Percentiles rank a stretch among this genome's conserved stretches.
Conservation (phyloP, 1,284 basidiomycete species). For the Moesziomyces parantarcticus region DNA sequence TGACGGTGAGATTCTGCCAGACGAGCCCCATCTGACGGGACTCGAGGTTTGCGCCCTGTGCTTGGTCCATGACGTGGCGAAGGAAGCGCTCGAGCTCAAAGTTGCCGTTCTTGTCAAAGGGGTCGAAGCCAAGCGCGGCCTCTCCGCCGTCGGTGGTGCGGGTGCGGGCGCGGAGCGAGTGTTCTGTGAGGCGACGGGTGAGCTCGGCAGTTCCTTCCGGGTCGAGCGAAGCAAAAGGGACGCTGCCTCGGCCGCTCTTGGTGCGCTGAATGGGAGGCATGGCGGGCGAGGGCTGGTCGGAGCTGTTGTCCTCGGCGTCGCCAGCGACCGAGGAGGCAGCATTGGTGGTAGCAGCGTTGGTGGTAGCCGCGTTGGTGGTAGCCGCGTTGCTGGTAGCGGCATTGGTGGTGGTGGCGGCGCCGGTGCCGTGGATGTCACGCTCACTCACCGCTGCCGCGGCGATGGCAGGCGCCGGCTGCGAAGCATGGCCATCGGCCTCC, state of each 20-base stretch:
- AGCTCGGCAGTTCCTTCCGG: slow-evolving; percentile 47
- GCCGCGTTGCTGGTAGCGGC: slow-evolving; percentile 13
- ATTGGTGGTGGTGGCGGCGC: slow-evolving; percentile 3
- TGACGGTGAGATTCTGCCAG: slow-evolving; percentile 54
- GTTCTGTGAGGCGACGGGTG: slow-evolving; percentile 42
- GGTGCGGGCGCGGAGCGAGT: slow-evolving; percentile 20
- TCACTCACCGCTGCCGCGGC: neutral
- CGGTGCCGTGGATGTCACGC: neutral
- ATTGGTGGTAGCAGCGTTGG: slow-evolving; percentile 15
- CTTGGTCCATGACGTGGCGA: slow-evolving; percentile 53
- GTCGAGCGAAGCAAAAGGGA: slow-evolving; percentile 35
- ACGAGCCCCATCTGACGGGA: slow-evolving; percentile 53
- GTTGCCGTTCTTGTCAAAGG: slow-evolving; percentile 61
- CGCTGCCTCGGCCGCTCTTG: slow-evolving; percentile 24
- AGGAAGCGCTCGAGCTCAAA: slow-evolving; percentile 68
- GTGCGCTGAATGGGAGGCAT: slow-evolving; percentile 18
- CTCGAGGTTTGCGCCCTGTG: slow-evolving; percentile 55
- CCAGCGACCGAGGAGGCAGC: slow-evolving; percentile 14
- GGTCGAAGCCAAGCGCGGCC: slow-evolving; percentile 29
- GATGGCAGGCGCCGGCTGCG: slow-evolving; percentile 26
- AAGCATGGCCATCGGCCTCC: slow-evolving; percentile 17
- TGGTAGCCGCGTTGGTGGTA: slow-evolving; percentile 10
- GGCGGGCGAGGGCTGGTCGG: slow-evolving; percentile 10
- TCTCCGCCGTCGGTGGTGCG: slow-evolving; percentile 25
- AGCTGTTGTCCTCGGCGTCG: neutral